Evolutionary conservation across 352 stramenopile species (phyloP), one percentile per base, ranked within the genome.

Genomic region (Blastocystis sp.): DNA sequence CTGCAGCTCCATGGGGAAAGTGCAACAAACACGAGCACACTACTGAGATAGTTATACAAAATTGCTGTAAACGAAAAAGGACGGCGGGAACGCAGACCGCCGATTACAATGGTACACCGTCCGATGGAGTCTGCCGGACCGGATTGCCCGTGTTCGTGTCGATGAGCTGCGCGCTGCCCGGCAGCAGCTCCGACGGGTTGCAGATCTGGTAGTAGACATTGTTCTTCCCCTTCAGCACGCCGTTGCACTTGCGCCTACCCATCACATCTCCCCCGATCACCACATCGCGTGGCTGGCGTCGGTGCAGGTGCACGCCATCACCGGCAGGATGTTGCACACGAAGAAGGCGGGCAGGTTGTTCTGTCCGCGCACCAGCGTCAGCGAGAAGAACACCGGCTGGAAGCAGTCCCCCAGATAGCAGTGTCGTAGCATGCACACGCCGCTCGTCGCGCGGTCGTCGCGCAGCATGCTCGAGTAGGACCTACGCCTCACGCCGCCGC

Each of bases 401-500:
- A 43, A 69, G 38, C 64, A 79, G 23, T 79, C 78, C 9, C 67
- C 67, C 4, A 88, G 41, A 53, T 70, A 88, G 53, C 78, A 88
- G 60, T 88, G 78, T 14, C 78, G 78, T 2, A 88, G 48, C 64
- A 88, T 88, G 45, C 78, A 88, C 3, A 88, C 78, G 23, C 78
- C 45, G 40, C 43, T 70, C 4, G 41, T 66, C 19, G 19, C 19
- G 45, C 7, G 23, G 28, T 60, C 34, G 21, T 21, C 64, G 19
- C 64, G 78, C 56, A 88, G 78, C 78, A 88, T 88, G 38, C n/a
- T 66, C 43, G 59, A 77, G 34, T 79, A 88, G 41, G 78, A 88
- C 3, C 78, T 88, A 87, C 9, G 11, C 11, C 11, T 41, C 11
- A 88, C 0, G 23, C 2, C 2, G 41, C 1, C 21, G 10, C 53